These are phyloP conservation scores for Garcia nutans DNA, from an alignment of 345 rosid species.

Conservation along the genomic window DNA sequence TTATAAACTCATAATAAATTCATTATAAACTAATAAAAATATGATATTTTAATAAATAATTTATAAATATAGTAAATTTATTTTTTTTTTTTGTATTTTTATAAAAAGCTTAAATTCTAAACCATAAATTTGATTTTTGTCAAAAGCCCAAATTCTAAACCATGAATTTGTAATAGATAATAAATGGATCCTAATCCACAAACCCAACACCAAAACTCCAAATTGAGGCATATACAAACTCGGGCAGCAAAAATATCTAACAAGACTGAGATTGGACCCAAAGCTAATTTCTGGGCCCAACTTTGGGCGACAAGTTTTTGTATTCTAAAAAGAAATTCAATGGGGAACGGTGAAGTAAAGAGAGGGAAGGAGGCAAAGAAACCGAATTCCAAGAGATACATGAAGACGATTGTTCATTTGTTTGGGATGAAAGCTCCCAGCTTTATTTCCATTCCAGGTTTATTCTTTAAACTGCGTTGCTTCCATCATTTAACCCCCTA, in stretches of 20 bases:
- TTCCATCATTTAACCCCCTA: neutral
- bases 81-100: too few relatives aligned
- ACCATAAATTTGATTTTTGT: too few relatives aligned
- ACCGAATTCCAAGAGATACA: constrained; percentile 19
- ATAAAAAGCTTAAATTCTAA: too few relatives aligned
- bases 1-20: too few relatives aligned
- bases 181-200: too few relatives aligned
- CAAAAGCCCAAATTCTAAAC: too few relatives aligned
- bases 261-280: neutral
- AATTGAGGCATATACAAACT: neutral
- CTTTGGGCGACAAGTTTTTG: neutral
- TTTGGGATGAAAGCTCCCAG: constrained; percentile 65
- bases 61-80: too few relatives aligned
- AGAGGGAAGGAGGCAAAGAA: constrained; percentile 35
- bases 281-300: neutral
- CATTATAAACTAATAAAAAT: too few relatives aligned
- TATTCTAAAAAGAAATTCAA: neutral
- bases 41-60: too few relatives aligned
- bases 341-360: neutral
- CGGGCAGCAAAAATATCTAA: neutral
- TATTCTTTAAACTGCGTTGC: neutral
- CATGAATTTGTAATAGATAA: too few relatives aligned
- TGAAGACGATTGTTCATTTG: constrained; percentile 42
- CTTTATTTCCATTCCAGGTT: constrained; percentile 76
- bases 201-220: neutral